Evolutionary conservation across 306 rosid species (phyloP), one percentile per base, ranked within the genome.

Genomic region (Rosa rugosa): DNA sequence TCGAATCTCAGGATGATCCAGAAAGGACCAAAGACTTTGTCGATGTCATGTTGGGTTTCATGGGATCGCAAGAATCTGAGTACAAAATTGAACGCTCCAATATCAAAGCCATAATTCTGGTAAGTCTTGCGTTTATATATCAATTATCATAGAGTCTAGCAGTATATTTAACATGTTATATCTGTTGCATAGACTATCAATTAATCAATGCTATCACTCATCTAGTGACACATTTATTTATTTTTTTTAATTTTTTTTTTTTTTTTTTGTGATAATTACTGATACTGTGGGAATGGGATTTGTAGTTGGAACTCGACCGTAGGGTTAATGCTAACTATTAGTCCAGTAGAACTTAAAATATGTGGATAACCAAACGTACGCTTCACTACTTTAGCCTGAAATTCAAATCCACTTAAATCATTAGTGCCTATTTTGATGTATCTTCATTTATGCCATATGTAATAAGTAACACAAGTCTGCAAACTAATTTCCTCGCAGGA

Each of bases 101-200:
- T 76, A 85, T 93, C 86, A 93, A 93, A 85, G 90, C 91, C n/a
- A 63, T 87, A 22, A 70, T 93, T 51, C 75, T 88, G 90, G 93
- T 87, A 84, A 78, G 14, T 74, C 12, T 25, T 63, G 3, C 17
- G 14, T 23, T 22, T 59, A 60, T 59, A 59, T 22, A 59, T 10
- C 31, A 59, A 59, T 22, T 1, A 53, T 50, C 53, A 7, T 8
- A 47, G 53, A 47, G 17, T 47, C 5, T 47, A 47, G 53, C 8
- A 44, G 16, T 42, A 42, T 6, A 3, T 47, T 12, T 3, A 10
- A 44, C 47, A 44, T 44, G 11, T 47, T 12, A 47, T 47, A 47
- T 11, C 53, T 47, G 3, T 47, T 47, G 53, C 53, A 47, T 47
- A 42, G 45, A 42, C 8, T 42, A 42, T 42, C 45, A 42, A 42